phyloP scores from a whole-genome alignment of 352 stramenopile species.

The Globisporangium cederbergense region DNA sequence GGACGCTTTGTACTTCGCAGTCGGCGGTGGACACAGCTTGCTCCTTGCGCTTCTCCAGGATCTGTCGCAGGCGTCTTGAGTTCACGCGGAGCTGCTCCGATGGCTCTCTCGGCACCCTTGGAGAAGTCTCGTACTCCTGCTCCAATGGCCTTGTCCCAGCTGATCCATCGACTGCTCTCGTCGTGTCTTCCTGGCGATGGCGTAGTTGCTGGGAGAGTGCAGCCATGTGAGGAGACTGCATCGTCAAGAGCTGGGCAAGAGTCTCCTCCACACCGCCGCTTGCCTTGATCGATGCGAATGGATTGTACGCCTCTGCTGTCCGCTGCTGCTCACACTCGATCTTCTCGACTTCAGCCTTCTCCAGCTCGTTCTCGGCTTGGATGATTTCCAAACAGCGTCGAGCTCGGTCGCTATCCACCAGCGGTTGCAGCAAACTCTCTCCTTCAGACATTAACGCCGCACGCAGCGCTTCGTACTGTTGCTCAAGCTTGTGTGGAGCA shows the following conservation, averaged over 20 bases:
- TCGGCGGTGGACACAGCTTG: slow-evolving; percentile 22
- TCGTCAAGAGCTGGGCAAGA: slow-evolving; percentile 27
- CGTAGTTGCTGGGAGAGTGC: slow-evolving; percentile 42
- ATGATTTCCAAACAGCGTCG: slow-evolving; percentile 34
- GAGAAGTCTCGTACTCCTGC: neutral
- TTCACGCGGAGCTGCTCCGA: slow-evolving; percentile 27
- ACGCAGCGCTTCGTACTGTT: slow-evolving; percentile 7
- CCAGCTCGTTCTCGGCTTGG: slow-evolving; percentile 31
- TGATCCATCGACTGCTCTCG: neutral
- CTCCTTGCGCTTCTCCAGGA: slow-evolving; percentile 38
- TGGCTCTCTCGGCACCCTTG: slow-evolving; percentile 1
- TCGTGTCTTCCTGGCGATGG: slow-evolving; percentile 48
- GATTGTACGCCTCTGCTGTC: slow-evolving; percentile 37
- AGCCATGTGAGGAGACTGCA: slow-evolving; percentile 22
- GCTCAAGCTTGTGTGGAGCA: neutral
- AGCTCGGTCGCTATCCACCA: neutral
- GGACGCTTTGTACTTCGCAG: slow-evolving; percentile 27
- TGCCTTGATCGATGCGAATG: slow-evolving; percentile 53
- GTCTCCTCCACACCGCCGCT: slow-evolving; percentile 50
- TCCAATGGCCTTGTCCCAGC: neutral
- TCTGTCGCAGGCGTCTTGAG: slow-evolving; percentile 24
- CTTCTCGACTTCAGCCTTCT: slow-evolving; percentile 20
- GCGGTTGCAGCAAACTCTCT: neutral
- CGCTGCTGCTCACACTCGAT: slow-evolving; percentile 19
- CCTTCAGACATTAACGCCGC: neutral